phyloP scores from a whole-genome alignment of 371 early-diverging fungal genomes.

The Mortierella sp. region DNA sequence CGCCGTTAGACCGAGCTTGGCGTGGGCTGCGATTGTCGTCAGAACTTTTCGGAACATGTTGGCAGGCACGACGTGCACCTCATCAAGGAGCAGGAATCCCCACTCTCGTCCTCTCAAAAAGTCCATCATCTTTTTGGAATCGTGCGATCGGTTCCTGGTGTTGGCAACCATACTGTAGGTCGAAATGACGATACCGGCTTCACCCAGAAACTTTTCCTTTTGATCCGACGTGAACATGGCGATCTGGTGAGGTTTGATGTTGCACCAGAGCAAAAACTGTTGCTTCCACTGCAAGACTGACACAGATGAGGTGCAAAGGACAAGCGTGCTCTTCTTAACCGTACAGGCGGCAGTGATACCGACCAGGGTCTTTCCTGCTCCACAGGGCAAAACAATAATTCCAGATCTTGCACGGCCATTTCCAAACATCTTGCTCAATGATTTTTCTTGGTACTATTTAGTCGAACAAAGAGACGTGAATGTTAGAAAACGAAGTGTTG shows the following conservation, averaged over 20 bases:
- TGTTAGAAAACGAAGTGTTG: neutral
- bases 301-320: conserved; percentile 97
- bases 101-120: conserved; percentile 94
- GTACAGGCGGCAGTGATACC: conserved; percentile 99
- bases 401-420: conserved; percentile 98
- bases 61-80: conserved; percentile 99
- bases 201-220: conserved; percentile 93
- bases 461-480: neutral
- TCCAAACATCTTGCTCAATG: conserved; percentile 99
- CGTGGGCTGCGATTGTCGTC: conserved; percentile 95
- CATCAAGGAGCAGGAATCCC: conserved; percentile 99
- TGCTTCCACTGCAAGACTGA: conserved; percentile 99
- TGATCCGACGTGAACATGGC: conserved; percentile 97
- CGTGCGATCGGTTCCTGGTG: conserved; percentile 94
- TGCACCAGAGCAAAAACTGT: conserved; percentile 97
- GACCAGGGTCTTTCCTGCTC: conserved; percentile 99
- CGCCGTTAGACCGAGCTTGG: conserved; percentile 99
- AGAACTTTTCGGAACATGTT: conserved; percentile 99
- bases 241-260: conserved; percentile 91
- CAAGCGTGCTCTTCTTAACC: conserved; percentile 96
- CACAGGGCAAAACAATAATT: conserved; percentile 99
- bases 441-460: conserved; percentile 95
- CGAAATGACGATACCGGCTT: conserved; percentile 95
- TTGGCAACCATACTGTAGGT: conserved; percentile 99
- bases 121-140: conserved; percentile 98